A percentile compares a stretch with the other conserved stretches of the same genome.
Evolutionary conservation across 2,329 filamentous ascomycete species (phyloP).

Genomic region (Chaetomium strumarium): DNA sequence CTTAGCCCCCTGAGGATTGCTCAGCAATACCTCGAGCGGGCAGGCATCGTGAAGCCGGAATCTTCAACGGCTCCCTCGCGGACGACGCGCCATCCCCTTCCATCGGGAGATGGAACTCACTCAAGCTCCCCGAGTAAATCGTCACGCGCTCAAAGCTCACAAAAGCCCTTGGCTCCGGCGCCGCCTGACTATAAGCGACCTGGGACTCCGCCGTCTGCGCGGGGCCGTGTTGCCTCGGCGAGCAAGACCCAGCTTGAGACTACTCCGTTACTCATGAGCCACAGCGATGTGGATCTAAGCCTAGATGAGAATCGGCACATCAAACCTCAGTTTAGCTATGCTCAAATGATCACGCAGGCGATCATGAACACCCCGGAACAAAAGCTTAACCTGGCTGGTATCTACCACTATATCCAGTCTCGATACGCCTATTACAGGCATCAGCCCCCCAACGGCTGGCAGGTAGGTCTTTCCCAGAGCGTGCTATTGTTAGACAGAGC

Average conservation of each 20-base stretch:
- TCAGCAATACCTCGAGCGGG: conserved; percentile 62
- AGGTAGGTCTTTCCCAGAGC: conserved; percentile 49
- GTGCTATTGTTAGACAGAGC: conserved; percentile 1
- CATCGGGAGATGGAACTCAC: conserved; percentile 23
- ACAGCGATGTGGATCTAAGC: conserved; percentile 66
- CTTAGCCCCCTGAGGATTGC: conserved; percentile 61
- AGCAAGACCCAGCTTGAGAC: conserved; percentile 35
- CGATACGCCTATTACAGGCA: conserved; percentile 92
- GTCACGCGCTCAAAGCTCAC: conserved; percentile 30
- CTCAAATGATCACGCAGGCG: conserved; percentile 93
- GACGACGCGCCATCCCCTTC: conserved; percentile 25
- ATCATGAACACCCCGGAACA: conserved; percentile 82
- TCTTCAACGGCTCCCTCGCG: conserved; percentile 17
- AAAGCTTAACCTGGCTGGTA: conserved; percentile 84
- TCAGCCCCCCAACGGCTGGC: conserved; percentile 75
- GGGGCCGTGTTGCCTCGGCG: conserved; percentile 29
- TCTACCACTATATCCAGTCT: conserved; percentile 87
- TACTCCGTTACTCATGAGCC: conserved; percentile 37
- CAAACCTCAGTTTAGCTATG: conserved; percentile 95
- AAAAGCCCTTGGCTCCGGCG: conserved; percentile 51
- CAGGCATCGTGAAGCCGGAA: conserved; percentile 42
- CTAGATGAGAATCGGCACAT: conserved; percentile 80
- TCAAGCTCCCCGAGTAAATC: conserved; percentile 26
- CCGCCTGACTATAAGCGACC: conserved; percentile 56
- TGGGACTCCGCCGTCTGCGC: conserved; percentile 52